Percentiles rank a stretch among this genome's conserved stretches.
Conservation (phyloP, 2,329 filamentous ascomycete species). For the Setomelanomma holmii region DNA sequence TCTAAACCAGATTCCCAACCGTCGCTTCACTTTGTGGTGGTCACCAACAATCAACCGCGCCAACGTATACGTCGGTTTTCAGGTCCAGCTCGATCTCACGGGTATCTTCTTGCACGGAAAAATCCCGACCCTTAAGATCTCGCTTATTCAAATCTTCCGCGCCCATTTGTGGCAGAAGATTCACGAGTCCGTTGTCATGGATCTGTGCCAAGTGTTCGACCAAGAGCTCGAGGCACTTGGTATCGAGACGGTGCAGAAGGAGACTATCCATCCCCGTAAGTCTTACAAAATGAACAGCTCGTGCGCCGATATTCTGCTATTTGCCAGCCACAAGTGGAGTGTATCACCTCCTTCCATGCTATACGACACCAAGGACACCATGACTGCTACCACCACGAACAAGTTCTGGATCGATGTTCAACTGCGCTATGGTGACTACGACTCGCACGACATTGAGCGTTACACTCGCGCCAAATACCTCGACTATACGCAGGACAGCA, state of each 20-base stretch:
- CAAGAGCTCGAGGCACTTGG: slow-evolving; percentile 94
- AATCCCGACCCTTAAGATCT: slow-evolving; percentile 97
- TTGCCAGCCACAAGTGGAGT: slow-evolving; percentile 99
- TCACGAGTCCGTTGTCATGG: slow-evolving; percentile 98
- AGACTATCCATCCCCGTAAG: slow-evolving; percentile 98
- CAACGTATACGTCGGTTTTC: slow-evolving; percentile 99
- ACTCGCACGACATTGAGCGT: slow-evolving; percentile 97
- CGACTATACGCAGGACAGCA: slow-evolving; percentile 97
- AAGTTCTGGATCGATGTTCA: slow-evolving; percentile 99
- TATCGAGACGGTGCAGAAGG: slow-evolving; percentile 97
- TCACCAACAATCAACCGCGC: slow-evolving; percentile 88
- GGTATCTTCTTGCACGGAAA: slow-evolving; percentile 99
- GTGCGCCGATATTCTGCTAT: slow-evolving; percentile 94
- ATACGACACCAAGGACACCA: slow-evolving; percentile 95
- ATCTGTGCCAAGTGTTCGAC: slow-evolving; percentile 97
- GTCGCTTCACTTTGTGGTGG: slow-evolving; percentile 99
- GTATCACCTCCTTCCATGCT: slow-evolving; percentile 91
- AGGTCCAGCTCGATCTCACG: slow-evolving; percentile 95
- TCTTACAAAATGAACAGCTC: slow-evolving; percentile 99
- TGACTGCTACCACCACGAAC: slow-evolving; percentile 93
- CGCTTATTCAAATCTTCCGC: slow-evolving; percentile 97
- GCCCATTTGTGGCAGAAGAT: slow-evolving; percentile 99
- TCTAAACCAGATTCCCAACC: slow-evolving; percentile 98
- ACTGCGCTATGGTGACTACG: slow-evolving; percentile 95
- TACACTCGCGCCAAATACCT: slow-evolving; percentile 98